Evolutionary conservation across 257 asterid genomes (phyloP), one percentile per base, ranked within the genome.

Genomic region (Solanum etuberosum): DNA sequence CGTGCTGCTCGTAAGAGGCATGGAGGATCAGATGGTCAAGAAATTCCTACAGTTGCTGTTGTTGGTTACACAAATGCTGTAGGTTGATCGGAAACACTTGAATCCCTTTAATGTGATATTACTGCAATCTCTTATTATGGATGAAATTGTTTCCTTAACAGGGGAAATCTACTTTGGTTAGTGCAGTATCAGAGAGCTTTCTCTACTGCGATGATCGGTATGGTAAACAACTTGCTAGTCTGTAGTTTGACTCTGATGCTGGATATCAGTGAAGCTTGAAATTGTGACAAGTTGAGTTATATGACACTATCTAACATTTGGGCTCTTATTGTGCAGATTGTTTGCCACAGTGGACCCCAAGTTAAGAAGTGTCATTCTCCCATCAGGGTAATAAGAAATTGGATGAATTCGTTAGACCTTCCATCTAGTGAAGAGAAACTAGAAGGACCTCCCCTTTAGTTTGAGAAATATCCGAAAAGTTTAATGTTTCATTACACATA

Each of bases 61-160:
- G 99, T 97, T 89, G 99, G 99, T 86, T 97, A 97, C 89, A 97
- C 99, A 78, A 97, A 96, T 94, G 98, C 99, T 89, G 99, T 97
- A 91, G 87, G 96, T 91, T 86, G 84, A 83, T 87, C 68, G 9
- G 89, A 87, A 83, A 81, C 31, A 23, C 72, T 65, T 85, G 51
- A 38, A 51, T 88, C 40, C 10, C 89, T 86, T 84, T 88, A 54
- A 46, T 63, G 61, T 87, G 86, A 83, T 87, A 54, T 80, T 42
- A 37, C 21, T 84, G 84, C 40, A 37, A 48, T 87, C 83, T 67
- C 77, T 46, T 71, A 23, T 89, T 80, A 51, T 84, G 82, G 31
- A 86, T 76, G 38, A 46, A 78, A 61, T 74, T 31, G 85, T 88
- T 89, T 83, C 83, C 71, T 80, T 85, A 86, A 70, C 92, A 97